These are phyloP conservation scores for Lolium rigidum DNA, from an alignment of 176 grass and related monocot species.

Conservation along the genomic window DNA sequence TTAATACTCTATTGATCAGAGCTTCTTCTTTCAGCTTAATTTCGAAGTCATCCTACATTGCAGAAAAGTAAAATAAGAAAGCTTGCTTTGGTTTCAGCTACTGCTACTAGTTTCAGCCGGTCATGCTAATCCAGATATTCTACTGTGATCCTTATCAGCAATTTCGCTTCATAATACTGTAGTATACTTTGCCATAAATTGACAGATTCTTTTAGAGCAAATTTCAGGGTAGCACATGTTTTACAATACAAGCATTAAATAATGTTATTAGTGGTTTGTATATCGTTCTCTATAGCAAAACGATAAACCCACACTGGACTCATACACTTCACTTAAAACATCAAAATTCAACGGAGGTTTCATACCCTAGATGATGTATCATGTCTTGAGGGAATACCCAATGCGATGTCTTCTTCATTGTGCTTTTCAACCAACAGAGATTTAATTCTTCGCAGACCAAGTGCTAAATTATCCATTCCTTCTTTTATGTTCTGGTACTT, in stretches of 20 bases:
- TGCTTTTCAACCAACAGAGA: conserved; percentile 58
- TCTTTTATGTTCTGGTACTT: conserved; percentile 62
- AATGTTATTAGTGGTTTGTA: conserved; percentile 19
- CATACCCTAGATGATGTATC: conserved; percentile 46
- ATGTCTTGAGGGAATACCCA: conserved; percentile 25
- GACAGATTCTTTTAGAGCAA: background rate
- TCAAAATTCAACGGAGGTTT: conserved; percentile 20
- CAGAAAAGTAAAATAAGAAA: conserved; percentile 30
- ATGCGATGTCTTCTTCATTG: conserved; percentile 37
- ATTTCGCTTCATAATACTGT: conserved; percentile 4
- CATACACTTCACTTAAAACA: conserved; percentile 12
- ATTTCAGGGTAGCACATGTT: background rate
- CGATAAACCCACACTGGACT: conserved; percentile 1
- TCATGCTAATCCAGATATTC: background rate
- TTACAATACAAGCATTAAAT: conserved; percentile 19
- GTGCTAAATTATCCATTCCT: conserved; percentile 62
- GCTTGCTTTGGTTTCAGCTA: conserved; percentile 23
- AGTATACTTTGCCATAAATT: background rate
- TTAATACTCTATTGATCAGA: conserved; percentile 66
- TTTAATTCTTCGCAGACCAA: conserved; percentile 48
- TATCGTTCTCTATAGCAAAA: conserved; percentile 23
- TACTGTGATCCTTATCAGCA: background rate
- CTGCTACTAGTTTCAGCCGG: conserved; percentile 8
- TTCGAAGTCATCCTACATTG: conserved; percentile 61
- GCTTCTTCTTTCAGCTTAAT: conserved; percentile 72